phyloP scores from a whole-genome alignment of 179 eudicot species.

The Camellia oleifera region DNA sequence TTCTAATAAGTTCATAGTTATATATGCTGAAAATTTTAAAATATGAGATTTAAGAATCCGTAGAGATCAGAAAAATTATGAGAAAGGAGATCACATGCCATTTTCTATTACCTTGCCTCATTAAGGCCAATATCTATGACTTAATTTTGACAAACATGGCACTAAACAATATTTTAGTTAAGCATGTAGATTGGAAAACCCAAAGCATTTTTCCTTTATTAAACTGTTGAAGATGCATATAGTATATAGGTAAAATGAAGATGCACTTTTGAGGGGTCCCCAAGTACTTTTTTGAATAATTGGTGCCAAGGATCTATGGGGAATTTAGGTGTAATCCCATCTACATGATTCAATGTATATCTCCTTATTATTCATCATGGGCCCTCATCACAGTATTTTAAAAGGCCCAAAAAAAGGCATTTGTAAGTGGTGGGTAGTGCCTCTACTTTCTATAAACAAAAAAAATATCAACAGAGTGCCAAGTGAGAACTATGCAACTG shows the following conservation, averaged over 20 bases:
- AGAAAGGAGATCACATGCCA: neutral
- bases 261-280: constrained; percentile 2
- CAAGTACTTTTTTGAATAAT: neutral
- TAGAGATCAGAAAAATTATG: too few relatives aligned
- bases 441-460: neutral
- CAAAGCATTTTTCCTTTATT: neutral
- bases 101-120: neutral
- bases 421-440: constrained; percentile 3
- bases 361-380: neutral
- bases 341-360: constrained; percentile 14
- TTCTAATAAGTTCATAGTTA: too few relatives aligned
- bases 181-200: neutral
- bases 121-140: neutral
- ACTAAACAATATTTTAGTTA: neutral
- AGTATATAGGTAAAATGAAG: neutral
- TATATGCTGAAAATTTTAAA: too few relatives aligned
- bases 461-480: too few relatives aligned
- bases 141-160: neutral
- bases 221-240: neutral
- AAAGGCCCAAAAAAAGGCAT: neutral
- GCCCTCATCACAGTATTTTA: constrained; percentile 2
- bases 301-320: constrained; percentile 4
- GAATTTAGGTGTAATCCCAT: neutral
- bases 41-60: too few relatives aligned
- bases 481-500: too few relatives aligned